Base-by-base conservation (phyloP, 495 filamentous ascomycete genomes). In the Evansstolkia leycettana region DNA sequence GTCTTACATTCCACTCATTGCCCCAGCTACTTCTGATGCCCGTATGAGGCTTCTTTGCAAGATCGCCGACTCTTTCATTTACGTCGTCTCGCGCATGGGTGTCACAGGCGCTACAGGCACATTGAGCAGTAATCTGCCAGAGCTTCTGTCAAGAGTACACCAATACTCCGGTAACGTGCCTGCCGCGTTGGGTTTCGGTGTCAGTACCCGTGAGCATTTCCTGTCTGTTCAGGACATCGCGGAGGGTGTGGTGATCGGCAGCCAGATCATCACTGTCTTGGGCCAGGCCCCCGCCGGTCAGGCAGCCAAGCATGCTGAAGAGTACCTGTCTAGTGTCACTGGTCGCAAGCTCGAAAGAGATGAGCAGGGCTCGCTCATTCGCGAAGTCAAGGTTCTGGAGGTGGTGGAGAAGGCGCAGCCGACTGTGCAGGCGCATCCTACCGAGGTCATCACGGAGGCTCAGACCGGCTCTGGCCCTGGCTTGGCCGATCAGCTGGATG, bases 31-130 rank as follows among this genome's bases (percentile, higher is more conserved):
- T 1, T 89, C 86, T n/a, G 82, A 90, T 37, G 57, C 73, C 30
- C 84, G 90, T 37, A 89, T 96, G 85, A 87, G 87, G 60, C 64
- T 94, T 3, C 76, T 99, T 15, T 99, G 90, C 72, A 78, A 83
- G 58, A 92, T 99, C 33, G 90, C 92, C 46, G 89, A 96, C 60
- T 94, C 87, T 7, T 99, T 99, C 67, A 92, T 99, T 60, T 99
- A 99, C 55, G 90, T 99, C 38, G 92, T 96, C 14, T 96, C 90
- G 2, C 73, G 89, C 41, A 94, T 95, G 84, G 90, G 90, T 41
- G 87, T 95, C 23, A 98, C 90, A 2, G 90, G 90, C 45, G 90
- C 85, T 14, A 79, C 79, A 0, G 86, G 88, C 18, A 76, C 72
- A 17, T 66, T 98, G 40, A 93, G 82, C 54, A 58, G 72, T 27